Evolutionary conservation across 768 basidiomycete species (phyloP).

Genomic region (Russula olivacea): DNA sequence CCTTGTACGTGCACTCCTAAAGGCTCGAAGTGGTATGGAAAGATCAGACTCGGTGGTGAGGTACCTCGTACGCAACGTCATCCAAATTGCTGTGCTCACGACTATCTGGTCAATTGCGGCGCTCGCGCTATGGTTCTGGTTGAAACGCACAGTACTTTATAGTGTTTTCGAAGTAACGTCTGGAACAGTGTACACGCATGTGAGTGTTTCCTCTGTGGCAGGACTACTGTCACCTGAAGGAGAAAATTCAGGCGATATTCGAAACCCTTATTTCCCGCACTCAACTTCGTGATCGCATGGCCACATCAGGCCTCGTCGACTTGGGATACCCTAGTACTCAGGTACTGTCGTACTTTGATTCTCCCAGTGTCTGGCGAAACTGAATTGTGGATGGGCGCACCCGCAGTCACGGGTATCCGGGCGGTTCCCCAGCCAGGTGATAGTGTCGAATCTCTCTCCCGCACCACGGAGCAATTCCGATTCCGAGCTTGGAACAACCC

Average conservation of each 20-base stretch:
- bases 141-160: background rate
- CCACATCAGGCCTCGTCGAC: background rate
- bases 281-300: background rate
- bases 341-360: too few species aligned
- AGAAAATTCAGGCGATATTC: background rate
- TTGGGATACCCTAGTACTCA: too few species aligned
- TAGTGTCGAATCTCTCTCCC: too few species aligned
- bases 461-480: too few species aligned
- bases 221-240: background rate
- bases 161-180: slow-evolving; percentile 5
- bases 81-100: slow-evolving; percentile 3
- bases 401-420: too few species aligned
- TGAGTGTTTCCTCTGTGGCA: background rate
- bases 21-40: background rate
- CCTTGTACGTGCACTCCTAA: background rate
- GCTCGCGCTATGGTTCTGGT: background rate
- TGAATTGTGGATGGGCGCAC: too few species aligned
- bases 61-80: background rate
- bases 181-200: slow-evolving; percentile 4
- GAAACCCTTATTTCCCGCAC: background rate
- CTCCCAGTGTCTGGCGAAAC: too few species aligned
- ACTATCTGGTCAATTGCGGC: background rate
- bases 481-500: too few species aligned
- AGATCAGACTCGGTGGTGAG: background rate
- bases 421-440: too few species aligned